These are phyloP conservation scores for Pyrenophora tritici-repentis DNA, from an alignment of 2,329 filamentous ascomycete genomes.

Conservation along the genomic window DNA sequence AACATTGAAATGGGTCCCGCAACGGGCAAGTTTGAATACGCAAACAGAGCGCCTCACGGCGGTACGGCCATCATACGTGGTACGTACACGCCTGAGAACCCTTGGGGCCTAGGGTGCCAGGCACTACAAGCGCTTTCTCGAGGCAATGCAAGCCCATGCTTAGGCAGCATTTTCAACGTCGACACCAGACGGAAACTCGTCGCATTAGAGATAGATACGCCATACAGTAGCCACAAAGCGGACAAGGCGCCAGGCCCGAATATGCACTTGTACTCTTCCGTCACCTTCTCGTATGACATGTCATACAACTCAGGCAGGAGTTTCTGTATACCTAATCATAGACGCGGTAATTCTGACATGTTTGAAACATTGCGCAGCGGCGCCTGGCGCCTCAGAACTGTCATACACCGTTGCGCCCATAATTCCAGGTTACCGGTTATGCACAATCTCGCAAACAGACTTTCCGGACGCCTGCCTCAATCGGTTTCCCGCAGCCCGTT, in stretches of 20 bases:
- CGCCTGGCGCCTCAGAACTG: slow-evolving; percentile 10
- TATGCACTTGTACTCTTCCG: slow-evolving; percentile 4
- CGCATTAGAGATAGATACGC: neutral
- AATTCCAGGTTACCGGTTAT: slow-evolving; percentile 1
- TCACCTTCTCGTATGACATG: neutral
- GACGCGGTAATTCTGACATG: slow-evolving; percentile 9
- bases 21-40: no score
- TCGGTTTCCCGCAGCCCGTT: slow-evolving; percentile 10
- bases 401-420: neutral
- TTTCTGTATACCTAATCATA: slow-evolving; percentile 10
- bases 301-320: neutral
- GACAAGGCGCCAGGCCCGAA: neutral
- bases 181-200: no score
- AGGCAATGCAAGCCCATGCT: no score
- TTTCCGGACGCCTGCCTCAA: slow-evolving; percentile 19
- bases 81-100: no score
- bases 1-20: no score
- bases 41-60: no score
- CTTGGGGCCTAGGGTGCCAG: no score
- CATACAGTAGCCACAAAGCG: neutral
- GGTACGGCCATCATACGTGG: no score
- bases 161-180: neutral
- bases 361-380: slow-evolving; percentile 16
- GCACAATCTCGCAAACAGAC: slow-evolving; percentile 31
- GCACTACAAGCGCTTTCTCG: no score